Conservation (phyloP, 495 filamentous ascomycete species). For the Aspergillus cristatus region DNA sequence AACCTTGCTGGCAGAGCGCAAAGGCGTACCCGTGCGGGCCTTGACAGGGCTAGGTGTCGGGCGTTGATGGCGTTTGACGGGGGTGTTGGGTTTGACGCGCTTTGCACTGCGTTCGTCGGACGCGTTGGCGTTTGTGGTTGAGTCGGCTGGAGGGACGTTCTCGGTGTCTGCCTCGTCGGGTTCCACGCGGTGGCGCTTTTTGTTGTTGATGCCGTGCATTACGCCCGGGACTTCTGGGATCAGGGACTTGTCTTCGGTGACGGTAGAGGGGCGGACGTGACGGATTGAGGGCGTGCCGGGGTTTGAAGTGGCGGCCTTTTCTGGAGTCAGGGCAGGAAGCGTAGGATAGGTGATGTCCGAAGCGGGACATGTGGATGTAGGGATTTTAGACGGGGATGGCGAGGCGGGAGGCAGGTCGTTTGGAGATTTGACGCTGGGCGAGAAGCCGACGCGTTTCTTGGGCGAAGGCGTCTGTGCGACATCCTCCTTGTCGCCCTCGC, state of each 20-base stretch:
- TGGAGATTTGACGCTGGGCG: constrained; percentile 40
- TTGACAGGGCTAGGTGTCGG: constrained; percentile 31
- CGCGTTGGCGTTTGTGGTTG: no score
- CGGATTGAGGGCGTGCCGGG: constrained; percentile 23
- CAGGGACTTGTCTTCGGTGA: constrained; percentile 2
- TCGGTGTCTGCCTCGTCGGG: constrained; percentile 32
- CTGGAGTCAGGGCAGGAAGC: constrained; percentile 31
- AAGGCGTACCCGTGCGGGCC: constrained; percentile 22
- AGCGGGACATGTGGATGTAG: constrained; percentile 16
- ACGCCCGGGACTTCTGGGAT: constrained; percentile 36
- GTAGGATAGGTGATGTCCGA: constrained; percentile 36
- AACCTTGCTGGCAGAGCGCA: constrained; percentile 22
- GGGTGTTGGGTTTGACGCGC: constrained; percentile 31
- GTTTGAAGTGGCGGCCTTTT: constrained; percentile 12
- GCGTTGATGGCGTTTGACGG: constrained; percentile 22
- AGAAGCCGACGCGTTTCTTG: constrained; percentile 55
- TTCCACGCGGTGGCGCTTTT: constrained; percentile 56
- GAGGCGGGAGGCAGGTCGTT: constrained; percentile 28
- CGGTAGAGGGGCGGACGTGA: constrained; percentile 26
- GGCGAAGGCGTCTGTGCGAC: constrained; percentile 34
- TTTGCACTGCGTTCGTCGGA: constrained; percentile 34
- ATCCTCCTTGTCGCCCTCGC: constrained; percentile 12
- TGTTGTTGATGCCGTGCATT: constrained; percentile 62
- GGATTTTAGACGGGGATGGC: constrained; percentile 37
- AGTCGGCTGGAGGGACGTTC: constrained; percentile 32